These are phyloP conservation scores for Trypanosoma melophagium DNA, from an alignment of 208 protist genomes.

Conservation along the genomic window DNA sequence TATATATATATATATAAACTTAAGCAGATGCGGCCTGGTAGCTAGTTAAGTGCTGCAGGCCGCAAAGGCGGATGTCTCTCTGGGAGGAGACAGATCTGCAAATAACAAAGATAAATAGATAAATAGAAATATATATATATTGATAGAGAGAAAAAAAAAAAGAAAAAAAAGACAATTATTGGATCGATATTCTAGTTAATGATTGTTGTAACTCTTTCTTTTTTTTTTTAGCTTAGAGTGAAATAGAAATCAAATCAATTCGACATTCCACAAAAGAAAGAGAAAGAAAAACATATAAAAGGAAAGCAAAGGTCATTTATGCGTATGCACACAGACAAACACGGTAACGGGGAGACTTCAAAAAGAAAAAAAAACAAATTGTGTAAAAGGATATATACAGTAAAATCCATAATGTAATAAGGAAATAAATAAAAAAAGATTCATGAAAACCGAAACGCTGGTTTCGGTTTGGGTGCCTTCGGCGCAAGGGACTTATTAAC, in stretches of 20 bases:
- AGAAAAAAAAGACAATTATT: too few relatives aligned
- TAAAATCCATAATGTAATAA: neutral
- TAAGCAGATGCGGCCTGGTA: neutral
- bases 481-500: conserved; percentile 13
- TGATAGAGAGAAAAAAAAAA: neutral
- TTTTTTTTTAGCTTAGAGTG: neutral
- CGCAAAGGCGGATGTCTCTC: neutral
- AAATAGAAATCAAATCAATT: too few relatives aligned
- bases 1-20: too few relatives aligned
- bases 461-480: conserved; percentile 1
- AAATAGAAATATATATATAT: too few relatives aligned
- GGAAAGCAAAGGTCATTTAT: neutral
- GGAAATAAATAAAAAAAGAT: conserved; percentile 7
- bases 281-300: conserved; percentile 23
- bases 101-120: too few relatives aligned
- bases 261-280: neutral
- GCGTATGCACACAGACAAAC: neutral
- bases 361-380: conserved; percentile 21
- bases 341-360: conserved; percentile 5
- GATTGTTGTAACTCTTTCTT: neutral
- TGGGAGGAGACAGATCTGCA: too few relatives aligned
- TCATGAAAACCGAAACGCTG: conserved; percentile 12
- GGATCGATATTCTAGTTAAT: neutral
- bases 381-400: neutral
- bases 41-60: too few relatives aligned